Base-by-base conservation (phyloP, 352 stramenopile genomes). In the Elongisporangium senticosum region DNA sequence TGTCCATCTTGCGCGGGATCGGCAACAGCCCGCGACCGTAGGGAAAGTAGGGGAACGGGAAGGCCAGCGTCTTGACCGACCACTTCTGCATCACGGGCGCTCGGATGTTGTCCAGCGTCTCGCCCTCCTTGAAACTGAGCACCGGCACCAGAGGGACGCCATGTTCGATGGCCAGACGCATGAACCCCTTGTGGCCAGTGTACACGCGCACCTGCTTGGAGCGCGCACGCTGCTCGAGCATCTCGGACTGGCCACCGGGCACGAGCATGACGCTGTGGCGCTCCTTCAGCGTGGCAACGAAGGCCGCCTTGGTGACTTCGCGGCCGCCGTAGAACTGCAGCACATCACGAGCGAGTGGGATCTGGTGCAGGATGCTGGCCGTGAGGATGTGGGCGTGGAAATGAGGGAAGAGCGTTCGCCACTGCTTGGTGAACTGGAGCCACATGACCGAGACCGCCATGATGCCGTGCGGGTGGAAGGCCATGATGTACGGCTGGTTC, bases 101-200 rank as follows among this genome's bases (percentile, higher is more conserved):
- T n/a, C 72, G 74, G 17, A 95, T 62, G 57, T 93, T 95, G 68
- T 92, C 82, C 74, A 95, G 76, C 56, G 86, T 79, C 51, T 95
- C 85, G 28, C 77, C 80, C 63, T 95, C 85, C 37, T 89, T 80
- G 63, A 90, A 95, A 61, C 83, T 92, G 10, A 95, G 64, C 28
- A 95, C 67, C 0, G 85, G 85, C 22, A 95, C 83, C 2, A 95
- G 61, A 28, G 85, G 69, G 17, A 75, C 74, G 43, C 85, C 85
- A 48, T 93, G 72, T 54, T 93, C 80, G 47, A 95, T 79, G 11
- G 85, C 85, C 15, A 93, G 59, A 6, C 85, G 85, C 17, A 95
- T 74, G 53, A 95, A 95, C 10, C 85, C 85, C 43, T 86, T 86
- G 69, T 95, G 85, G 24, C 72, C 65, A 3, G 81, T 95, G 58